Conservation (phyloP, 176 grass and related monocot genomes). For the Saccharum spontaneum region DNA sequence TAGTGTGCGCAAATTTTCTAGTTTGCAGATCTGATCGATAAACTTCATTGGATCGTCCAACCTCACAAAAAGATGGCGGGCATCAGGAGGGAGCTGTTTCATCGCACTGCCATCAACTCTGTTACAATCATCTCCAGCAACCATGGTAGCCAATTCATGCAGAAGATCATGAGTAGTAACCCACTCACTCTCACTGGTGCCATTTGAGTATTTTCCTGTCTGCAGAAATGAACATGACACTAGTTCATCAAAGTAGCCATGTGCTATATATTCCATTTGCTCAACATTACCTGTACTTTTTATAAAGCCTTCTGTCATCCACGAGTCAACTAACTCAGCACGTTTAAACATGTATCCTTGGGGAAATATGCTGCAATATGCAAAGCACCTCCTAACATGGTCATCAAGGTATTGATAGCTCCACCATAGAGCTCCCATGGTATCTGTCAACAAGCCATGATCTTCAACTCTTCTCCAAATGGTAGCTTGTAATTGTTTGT, state of each 20-base stretch:
- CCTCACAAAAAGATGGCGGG: conserved; percentile 35
- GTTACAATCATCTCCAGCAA: background rate
- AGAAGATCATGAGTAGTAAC: conserved; percentile 37
- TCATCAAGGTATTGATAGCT: conserved; percentile 33
- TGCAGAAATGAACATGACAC: conserved; percentile 40
- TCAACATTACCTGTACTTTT: background rate
- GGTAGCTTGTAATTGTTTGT: background rate
- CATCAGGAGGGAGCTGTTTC: background rate
- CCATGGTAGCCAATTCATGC: conserved; percentile 23
- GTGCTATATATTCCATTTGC: conserved; percentile 8
- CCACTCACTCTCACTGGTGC: background rate
- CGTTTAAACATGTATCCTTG: background rate
- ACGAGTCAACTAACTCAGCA: conserved; percentile 24
- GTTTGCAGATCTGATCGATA: conserved; percentile 6
- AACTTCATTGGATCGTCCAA: background rate
- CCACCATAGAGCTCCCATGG: conserved; percentile 29
- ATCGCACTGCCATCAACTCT: background rate
- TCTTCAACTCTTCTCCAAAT: conserved; percentile 12
- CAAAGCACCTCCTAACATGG: conserved; percentile 34
- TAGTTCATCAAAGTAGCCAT: conserved; percentile 23
- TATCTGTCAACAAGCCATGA: conserved; percentile 15
- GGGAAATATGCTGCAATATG: conserved; percentile 34
- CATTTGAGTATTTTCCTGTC: background rate
- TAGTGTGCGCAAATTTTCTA: conserved; percentile 29
- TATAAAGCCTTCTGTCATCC: conserved; percentile 42